phyloP scores from a whole-genome alignment of 2,329 filamentous ascomycete genomes.

The Penicillium nordicum region DNA sequence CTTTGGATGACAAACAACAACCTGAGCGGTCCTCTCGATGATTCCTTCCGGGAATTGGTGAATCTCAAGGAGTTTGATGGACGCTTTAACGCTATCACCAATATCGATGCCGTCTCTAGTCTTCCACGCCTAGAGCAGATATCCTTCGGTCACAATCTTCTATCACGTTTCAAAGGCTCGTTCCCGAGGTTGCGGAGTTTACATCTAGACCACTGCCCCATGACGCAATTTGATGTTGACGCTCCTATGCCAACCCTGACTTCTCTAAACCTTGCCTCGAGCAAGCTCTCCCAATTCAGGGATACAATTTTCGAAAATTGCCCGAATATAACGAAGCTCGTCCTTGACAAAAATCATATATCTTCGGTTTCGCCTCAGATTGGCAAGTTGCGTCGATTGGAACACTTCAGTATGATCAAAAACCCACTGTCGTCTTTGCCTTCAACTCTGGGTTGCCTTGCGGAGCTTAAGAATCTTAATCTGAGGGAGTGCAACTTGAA shows the following conservation, averaged over 20 bases:
- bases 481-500: conserved; percentile 91
- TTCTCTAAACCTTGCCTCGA: conserved; percentile 82
- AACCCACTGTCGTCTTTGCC: conserved; percentile 84
- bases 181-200: conserved; percentile 81
- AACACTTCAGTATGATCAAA: conserved; percentile 90
- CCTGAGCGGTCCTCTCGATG: conserved; percentile 70
- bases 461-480: conserved; percentile 80
- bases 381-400: conserved; percentile 74
- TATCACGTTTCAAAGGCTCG: conserved; percentile 85
- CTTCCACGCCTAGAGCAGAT: conserved; percentile 84
- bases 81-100: conserved; percentile 85
- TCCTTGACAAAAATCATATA: conserved; percentile 93
- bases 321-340: conserved; percentile 78
- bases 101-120: conserved; percentile 80
- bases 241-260: conserved; percentile 76
- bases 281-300: conserved; percentile 80
- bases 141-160: conserved; percentile 85
- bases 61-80: conserved; percentile 88
- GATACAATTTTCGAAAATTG: conserved; percentile 87
- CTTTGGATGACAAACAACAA: conserved; percentile 96
- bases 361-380: conserved; percentile 83
- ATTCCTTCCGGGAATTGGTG: conserved; percentile 66
- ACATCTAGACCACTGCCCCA: conserved; percentile 88
- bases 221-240: conserved; percentile 86
- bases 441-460: conserved; percentile 80